Conservation (phyloP, 2,329 filamentous ascomycete genomes). For the Cordyceps javanica region DNA sequence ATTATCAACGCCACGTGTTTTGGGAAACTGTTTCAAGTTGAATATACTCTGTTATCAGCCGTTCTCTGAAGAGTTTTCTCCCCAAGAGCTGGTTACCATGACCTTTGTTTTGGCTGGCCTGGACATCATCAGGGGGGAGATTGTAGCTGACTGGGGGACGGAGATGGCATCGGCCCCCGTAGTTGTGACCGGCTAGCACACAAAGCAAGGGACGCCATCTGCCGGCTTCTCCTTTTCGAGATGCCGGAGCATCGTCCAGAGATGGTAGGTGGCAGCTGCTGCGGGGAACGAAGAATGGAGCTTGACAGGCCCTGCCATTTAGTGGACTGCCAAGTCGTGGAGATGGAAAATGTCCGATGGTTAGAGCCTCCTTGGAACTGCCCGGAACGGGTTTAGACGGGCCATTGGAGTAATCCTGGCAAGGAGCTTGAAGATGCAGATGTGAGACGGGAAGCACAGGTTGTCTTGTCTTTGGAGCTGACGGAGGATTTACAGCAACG, state of each 20-base stretch:
- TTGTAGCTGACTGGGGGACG: neutral
- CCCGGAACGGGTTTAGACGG: neutral
- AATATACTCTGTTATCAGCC: no score
- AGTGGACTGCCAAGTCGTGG: neutral
- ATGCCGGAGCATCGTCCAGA: neutral
- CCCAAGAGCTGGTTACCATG: neutral
- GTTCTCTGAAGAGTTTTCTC: neutral
- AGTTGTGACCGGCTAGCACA: neutral
- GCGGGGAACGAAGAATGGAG: slow-evolving; percentile 1
- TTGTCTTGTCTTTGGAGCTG: no score
- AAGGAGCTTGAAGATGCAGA: no score
- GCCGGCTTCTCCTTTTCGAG: neutral
- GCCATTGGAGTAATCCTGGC: no score
- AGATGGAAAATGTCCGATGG: neutral
- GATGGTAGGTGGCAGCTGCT: slow-evolving; percentile 6
- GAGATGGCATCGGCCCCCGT: neutral
- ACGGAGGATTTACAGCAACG: no score
- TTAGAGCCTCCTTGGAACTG: neutral
- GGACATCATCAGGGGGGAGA: neutral
- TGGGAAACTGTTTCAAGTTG: neutral
- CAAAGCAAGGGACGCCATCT: neutral
- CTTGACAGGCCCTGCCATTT: neutral
- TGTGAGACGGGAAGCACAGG: neutral
- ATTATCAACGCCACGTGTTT: neutral
- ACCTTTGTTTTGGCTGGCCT: neutral